Evolutionary conservation across 1,284 basidiomycete genomes (phyloP).

Genomic region (Ceratobasidium papillatum): DNA sequence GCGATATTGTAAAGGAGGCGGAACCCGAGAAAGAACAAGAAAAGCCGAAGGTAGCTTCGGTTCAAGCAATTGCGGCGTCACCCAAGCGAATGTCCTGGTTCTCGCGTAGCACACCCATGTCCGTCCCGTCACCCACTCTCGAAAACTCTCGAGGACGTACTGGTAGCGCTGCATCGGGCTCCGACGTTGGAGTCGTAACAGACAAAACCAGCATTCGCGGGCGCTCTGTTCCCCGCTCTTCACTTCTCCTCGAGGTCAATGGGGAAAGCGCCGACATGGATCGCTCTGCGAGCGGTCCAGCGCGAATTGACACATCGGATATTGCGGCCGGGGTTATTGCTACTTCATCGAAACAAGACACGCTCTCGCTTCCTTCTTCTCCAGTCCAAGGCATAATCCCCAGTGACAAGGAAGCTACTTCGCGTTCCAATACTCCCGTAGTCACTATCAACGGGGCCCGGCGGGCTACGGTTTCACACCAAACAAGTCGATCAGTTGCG

Average conservation of each 20-base stretch:
- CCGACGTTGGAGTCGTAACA: not conserved
- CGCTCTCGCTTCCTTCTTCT: not conserved
- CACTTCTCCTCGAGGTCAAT: conserved; percentile 17
- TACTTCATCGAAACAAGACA: not conserved
- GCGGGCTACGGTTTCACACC: conserved; percentile 32
- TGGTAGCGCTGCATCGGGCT: not conserved
- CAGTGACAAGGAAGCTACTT: not conserved
- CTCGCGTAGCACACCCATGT: conserved; percentile 6
- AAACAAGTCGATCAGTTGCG: conserved; percentile 19
- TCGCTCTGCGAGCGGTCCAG: not conserved
- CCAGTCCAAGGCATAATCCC: not conserved
- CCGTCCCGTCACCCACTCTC: not conserved
- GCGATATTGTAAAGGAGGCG: conserved; percentile 47
- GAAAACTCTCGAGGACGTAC: conserved; percentile 24
- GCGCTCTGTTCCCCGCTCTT: conserved; percentile 24
- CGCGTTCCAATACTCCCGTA: conserved; percentile 16
- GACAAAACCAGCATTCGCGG: not conserved
- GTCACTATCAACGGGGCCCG: conserved; percentile 30
- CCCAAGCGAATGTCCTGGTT: conserved; percentile 37
- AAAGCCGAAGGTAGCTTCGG: not conserved
- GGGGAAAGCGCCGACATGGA: not conserved
- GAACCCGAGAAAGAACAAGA: conserved; percentile 15
- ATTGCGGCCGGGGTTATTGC: not conserved
- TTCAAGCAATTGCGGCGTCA: not conserved
- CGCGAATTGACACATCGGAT: not conserved